These are phyloP conservation scores for Penicillium freii DNA, from an alignment of 2,329 filamentous ascomycete species.

Conservation along the genomic window DNA sequence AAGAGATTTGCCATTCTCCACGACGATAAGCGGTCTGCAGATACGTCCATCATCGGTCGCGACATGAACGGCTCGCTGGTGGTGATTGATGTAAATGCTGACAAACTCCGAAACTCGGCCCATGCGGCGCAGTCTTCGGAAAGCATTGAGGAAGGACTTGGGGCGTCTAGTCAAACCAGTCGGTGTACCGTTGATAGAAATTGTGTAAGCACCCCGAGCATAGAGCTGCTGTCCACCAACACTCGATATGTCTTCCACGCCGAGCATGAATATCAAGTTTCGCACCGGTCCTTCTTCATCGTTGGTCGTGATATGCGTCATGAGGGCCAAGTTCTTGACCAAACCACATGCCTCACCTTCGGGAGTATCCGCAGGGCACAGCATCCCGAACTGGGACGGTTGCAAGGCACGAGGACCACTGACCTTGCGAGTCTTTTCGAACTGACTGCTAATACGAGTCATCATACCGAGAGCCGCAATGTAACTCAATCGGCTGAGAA, in stretches of 20 bases:
- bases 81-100: conserved; percentile 92
- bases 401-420: conserved; percentile 93
- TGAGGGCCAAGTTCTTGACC: conserved; percentile 95
- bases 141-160: conserved; percentile 79
- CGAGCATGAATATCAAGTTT: conserved; percentile 80
- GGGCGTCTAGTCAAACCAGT: conserved; percentile 83
- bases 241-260: conserved; percentile 76
- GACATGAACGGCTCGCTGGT: conserved; percentile 88
- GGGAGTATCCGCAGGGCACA: conserved; percentile 94
- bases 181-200: conserved; percentile 94
- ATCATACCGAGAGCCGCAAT: conserved; percentile 98
- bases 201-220: conserved; percentile 75
- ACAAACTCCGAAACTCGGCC: conserved; percentile 95
- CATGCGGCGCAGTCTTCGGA: conserved; percentile 81
- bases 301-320: conserved; percentile 98
- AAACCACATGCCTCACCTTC: conserved; percentile 98
- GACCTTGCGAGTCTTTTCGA: conserved; percentile 97
- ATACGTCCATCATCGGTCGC: conserved; percentile 97
- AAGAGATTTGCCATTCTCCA: conserved; percentile 80
- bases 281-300: conserved; percentile 89
- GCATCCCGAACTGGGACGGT: conserved; percentile 96
- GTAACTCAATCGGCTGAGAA: conserved; percentile 91
- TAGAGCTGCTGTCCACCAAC: conserved; percentile 87
- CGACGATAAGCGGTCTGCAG: conserved; percentile 91
- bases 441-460: conserved; percentile 97